Base-by-base conservation (phyloP, 1,284 basidiomycete species). In the Heliocybe sulcata region DNA sequence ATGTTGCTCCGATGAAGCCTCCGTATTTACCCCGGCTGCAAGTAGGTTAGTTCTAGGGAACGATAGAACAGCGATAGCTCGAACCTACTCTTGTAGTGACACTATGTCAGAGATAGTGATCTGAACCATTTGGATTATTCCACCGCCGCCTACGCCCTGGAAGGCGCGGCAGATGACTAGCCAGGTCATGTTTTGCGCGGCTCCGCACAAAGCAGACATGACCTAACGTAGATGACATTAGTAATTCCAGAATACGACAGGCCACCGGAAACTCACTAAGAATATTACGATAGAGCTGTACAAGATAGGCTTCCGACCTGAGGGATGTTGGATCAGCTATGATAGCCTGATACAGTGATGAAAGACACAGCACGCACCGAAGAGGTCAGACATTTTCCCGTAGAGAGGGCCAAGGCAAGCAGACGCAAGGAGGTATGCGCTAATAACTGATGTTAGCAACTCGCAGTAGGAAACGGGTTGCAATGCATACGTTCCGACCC, bases 21-120 rank as follows among this genome's bases (percentile, higher is more conserved):
- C 81, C 79, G 59, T 84, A 92, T 61, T 86, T 87, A 12, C 85
- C 89, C 63, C 90, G 87, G 53, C 87, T 87, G 57, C 33, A n/a
- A n/a, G 16, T n/a, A 2, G 31, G 47, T 29, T 35, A 12, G 16
- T 31, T 12, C 29, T 4, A 12, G 6, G 29, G n/a, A n/a, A 58
- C 53, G 42, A 52, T 14, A 51, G 22, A 45, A 14, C 20, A 49
- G 50, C 52, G 23, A n/a, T 31, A 49, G 38, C 6, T 25, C 20
- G 23, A n/a, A 71, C 83, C 57, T 62, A 88, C 87, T 87, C 83
- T 72, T 84, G 75, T 27, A 92, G 68, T 1, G 87, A 79, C 1
- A 91, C 85, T 27, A 94, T 90, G 64, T 94, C 92, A 35, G 85
- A 82, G 12, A 93, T 82, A 0, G 82, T 85, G 62, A 94, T 92